Conservation (phyloP, 768 basidiomycete genomes). For the Termitomyces sp. region DNA sequence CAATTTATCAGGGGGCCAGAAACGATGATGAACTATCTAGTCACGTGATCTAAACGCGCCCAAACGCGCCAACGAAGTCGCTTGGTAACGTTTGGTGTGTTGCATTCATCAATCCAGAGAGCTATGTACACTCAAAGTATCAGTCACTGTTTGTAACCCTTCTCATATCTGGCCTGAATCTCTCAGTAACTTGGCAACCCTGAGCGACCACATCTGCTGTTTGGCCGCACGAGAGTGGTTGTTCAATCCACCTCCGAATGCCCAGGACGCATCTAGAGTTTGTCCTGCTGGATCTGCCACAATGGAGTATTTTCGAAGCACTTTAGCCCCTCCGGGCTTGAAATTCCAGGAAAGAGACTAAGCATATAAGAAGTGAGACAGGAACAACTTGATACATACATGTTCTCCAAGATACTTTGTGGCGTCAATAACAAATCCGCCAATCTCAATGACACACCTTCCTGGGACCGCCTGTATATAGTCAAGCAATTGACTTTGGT, state of each 20-base stretch:
- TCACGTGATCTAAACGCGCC: conserved; percentile 17
- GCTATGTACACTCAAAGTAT: not conserved
- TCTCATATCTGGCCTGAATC: not conserved
- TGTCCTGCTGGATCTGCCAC: conserved; percentile 5
- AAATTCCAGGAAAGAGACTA: not conserved
- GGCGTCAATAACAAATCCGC: conserved; percentile 57
- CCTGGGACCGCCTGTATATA: conserved; percentile 25
- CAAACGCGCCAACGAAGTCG: conserved; percentile 6
- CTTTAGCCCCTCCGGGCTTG: not conserved
- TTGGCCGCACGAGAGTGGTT: conserved; percentile 60
- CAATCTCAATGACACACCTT: conserved; percentile 48
- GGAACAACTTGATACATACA: conserved; percentile 36
- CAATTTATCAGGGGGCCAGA: conserved; percentile 9
- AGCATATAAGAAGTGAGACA: not conserved
- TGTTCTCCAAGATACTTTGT: conserved; percentile 60
- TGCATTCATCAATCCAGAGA: not conserved
- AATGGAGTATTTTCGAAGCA: not conserved
- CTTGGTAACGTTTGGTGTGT: not conserved
- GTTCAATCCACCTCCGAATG: conserved; percentile 70
- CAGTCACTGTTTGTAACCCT: not conserved
- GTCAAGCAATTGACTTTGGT: conserved; percentile 23
- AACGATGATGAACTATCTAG: conserved; percentile 9
- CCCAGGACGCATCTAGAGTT: conserved; percentile 46
- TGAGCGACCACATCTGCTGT: conserved; percentile 39
- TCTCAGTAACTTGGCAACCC: conserved; percentile 36